A percentile compares a stretch with the other conserved stretches of the same genome.
phyloP scores from a whole-genome alignment of 2,329 filamentous ascomycete species.

The Cladophialophora bantiana region DNA sequence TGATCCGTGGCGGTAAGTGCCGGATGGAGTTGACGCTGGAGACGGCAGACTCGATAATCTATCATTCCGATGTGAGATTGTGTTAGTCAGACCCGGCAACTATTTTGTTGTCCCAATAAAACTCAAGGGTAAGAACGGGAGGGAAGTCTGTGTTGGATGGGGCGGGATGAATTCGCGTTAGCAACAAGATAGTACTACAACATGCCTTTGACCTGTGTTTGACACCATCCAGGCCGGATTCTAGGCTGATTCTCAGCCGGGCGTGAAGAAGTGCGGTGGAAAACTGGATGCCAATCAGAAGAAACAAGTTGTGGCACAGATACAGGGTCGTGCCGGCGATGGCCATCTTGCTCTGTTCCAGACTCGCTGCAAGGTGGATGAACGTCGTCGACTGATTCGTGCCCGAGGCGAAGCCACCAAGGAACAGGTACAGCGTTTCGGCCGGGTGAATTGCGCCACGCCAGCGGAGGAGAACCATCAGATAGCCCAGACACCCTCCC shows the following conservation, averaged over 20 bases:
- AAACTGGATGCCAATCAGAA: conserved; percentile 27
- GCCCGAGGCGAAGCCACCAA: conserved; percentile 61
- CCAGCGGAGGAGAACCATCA: conserved; percentile 64
- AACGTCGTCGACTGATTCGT: conserved; percentile 57
- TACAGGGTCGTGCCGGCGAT: conserved; percentile 59
- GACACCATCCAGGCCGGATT: conserved; percentile 9
- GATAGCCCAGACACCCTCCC: conserved; percentile 60
- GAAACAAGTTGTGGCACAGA: conserved; percentile 41
- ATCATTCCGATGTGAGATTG: background rate
- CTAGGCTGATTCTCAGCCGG: conserved; percentile 7
- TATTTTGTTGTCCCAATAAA: too few species aligned
- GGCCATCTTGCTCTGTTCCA: conserved; percentile 56
- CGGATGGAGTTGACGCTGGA: conserved; percentile 26
- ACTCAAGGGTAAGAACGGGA: background rate
- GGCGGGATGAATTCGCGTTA: background rate
- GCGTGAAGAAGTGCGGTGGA: conserved; percentile 25
- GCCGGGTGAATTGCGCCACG: conserved; percentile 62
- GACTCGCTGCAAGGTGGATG: conserved; percentile 57
- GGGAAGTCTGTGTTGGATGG: too few species aligned
- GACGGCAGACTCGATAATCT: conserved; percentile 31
- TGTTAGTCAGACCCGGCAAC: too few species aligned
- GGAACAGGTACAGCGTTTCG: conserved; percentile 67
- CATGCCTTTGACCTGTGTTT: conserved; percentile 10
- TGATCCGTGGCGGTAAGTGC: conserved; percentile 13
- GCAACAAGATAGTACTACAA: background rate